Conservation (phyloP, 2,329 filamentous ascomycete genomes). For the Penicillium sp. region DNA sequence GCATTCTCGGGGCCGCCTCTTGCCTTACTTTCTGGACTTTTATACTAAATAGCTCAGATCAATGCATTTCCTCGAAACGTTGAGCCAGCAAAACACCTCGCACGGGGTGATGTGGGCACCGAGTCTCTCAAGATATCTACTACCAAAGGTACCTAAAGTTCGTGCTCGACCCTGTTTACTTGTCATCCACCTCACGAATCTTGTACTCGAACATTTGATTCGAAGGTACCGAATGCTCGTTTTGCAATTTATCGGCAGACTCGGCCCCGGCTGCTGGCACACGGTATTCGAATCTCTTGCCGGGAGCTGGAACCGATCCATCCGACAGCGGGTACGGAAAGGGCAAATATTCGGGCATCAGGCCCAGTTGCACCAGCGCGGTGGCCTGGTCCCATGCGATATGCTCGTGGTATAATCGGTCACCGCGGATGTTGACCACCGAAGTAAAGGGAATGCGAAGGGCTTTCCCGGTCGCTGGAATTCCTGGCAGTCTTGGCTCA, state of each 20-base stretch:
- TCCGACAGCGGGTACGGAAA: conserved; percentile 54
- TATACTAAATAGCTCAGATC: too few species aligned
- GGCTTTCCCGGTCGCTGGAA: conserved; percentile 53
- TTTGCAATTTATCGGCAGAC: conserved; percentile 49
- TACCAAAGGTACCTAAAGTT: neutral
- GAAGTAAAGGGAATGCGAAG: conserved; percentile 61
- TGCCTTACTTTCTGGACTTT: too few species aligned
- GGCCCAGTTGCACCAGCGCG: conserved; percentile 56
- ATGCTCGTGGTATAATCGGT: conserved; percentile 65
- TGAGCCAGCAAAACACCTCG: neutral
- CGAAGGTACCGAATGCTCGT: conserved; percentile 48
- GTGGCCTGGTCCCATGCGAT: conserved; percentile 67
- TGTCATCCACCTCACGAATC: conserved; percentile 25
- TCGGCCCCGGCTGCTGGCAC: conserved; percentile 59
- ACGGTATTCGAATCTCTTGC: conserved; percentile 53
- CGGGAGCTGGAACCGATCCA: conserved; percentile 33
- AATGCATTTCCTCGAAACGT: too few species aligned
- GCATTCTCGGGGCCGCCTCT: too few species aligned
- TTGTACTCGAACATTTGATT: conserved; percentile 54
- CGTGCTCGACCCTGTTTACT: neutral
- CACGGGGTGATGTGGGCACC: too few species aligned
- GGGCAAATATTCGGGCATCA: conserved; percentile 61
- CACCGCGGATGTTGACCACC: conserved; percentile 64
- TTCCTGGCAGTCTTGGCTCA: conserved; percentile 49
- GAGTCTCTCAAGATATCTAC: too few species aligned